Evolutionary conservation across 805 yeast species (phyloP).

Genomic region (Ogataea ganodermae): DNA sequence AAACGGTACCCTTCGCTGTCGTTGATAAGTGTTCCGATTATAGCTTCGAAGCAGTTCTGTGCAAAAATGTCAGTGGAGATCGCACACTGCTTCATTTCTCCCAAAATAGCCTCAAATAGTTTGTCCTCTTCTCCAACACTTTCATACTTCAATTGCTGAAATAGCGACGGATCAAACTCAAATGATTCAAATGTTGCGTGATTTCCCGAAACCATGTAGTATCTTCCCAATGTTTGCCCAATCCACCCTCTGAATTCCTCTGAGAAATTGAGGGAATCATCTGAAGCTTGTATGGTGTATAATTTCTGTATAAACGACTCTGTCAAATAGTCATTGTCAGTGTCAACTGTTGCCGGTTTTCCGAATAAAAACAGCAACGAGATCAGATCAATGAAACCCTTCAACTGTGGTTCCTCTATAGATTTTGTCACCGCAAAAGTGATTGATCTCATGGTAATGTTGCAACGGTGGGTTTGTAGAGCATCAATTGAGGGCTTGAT

Average conservation of each 20-base stretch:
- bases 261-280: slow-evolving; percentile 12
- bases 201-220: slow-evolving; percentile 31
- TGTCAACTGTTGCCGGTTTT: not conserved
- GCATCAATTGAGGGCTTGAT: slow-evolving; percentile 4
- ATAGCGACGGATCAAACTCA: slow-evolving; percentile 23
- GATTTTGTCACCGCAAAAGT: not conserved
- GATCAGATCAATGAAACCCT: slow-evolving; percentile 11
- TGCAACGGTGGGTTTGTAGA: not conserved
- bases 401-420: not conserved
- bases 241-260: slow-evolving; percentile 33
- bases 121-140: slow-evolving; percentile 25
- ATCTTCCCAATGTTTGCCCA: slow-evolving; percentile 33
- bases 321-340: not conserved
- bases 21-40: slow-evolving; percentile 38
- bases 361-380: slow-evolving; percentile 15
- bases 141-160: slow-evolving; percentile 12
- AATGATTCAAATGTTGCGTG: slow-evolving; percentile 13
- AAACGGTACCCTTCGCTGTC: not conserved
- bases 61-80: slow-evolving; percentile 24
- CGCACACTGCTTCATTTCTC: slow-evolving; percentile 26
- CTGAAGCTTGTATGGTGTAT: slow-evolving; percentile 20
- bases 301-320: slow-evolving; percentile 20
- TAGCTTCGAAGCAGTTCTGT: slow-evolving; percentile 37
- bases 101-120: slow-evolving; percentile 33
- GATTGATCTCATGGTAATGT: not conserved